These are phyloP conservation scores for Vitis hybrid DNA, from an alignment of 177 flowering plant genomes.

Conservation along the genomic window DNA sequence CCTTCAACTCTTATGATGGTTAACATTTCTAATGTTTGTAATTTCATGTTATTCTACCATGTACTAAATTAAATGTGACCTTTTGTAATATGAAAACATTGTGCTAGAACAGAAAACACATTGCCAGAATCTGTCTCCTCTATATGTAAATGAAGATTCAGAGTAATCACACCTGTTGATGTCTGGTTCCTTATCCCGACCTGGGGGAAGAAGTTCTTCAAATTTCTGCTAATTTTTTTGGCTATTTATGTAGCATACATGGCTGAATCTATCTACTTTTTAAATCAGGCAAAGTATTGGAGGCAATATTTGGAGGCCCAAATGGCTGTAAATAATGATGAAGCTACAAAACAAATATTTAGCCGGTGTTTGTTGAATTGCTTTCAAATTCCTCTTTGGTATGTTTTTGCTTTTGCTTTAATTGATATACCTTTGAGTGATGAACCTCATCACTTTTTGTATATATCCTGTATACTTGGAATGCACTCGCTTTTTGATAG, in stretches of 20 bases:
- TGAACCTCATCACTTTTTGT: neutral
- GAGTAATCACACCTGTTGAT: too few relatives aligned
- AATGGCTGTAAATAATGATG: conserved; percentile 85
- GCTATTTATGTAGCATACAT: neutral
- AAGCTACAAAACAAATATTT: conserved; percentile 80
- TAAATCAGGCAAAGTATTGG: conserved; percentile 84
- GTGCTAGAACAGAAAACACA: too few relatives aligned
- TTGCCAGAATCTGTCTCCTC: too few relatives aligned
- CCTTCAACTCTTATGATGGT: too few relatives aligned
- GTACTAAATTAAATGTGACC: too few relatives aligned
- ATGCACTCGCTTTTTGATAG: too few relatives aligned
- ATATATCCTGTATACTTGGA: neutral
- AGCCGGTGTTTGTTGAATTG: conserved; percentile 88
- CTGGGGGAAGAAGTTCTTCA: too few relatives aligned
- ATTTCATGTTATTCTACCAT: too few relatives aligned
- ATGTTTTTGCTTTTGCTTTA: conserved; percentile 13
- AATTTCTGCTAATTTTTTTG: neutral
- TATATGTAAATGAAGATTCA: too few relatives aligned
- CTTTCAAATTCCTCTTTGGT: conserved; percentile 89
- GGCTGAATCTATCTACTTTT: conserved; percentile 1
- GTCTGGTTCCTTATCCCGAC: too few relatives aligned
- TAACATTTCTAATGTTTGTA: too few relatives aligned
- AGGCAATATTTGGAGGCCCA: conserved; percentile 96
- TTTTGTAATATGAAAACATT: too few relatives aligned
- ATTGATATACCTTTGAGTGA: neutral